Conservation (phyloP, 176 grass and related monocot genomes). For the Musa acuminata region DNA sequence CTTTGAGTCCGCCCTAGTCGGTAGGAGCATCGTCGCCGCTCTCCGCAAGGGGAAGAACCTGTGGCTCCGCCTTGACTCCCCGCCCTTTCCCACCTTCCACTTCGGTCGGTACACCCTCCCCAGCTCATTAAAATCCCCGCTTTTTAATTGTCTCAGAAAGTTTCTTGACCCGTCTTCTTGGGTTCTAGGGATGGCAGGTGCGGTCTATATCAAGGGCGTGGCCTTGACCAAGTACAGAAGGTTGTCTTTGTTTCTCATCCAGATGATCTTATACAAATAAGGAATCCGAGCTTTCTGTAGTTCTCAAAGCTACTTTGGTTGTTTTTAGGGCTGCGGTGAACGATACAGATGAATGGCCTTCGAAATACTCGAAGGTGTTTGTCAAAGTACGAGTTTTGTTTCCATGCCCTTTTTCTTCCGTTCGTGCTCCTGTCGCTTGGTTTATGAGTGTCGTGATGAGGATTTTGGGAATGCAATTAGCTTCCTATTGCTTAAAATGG, state of each 20-base stretch:
- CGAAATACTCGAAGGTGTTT: constrained; percentile 90
- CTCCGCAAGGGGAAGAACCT: constrained; percentile 74
- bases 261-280: constrained; percentile 1
- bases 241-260: constrained; percentile 6
- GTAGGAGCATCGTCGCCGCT: constrained; percentile 54
- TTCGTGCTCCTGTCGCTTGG: no score
- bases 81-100: constrained; percentile 87
- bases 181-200: constrained; percentile 65
- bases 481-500: neutral
- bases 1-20: constrained; percentile 54
- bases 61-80: constrained; percentile 75
- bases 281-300: neutral
- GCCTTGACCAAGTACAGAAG: constrained; percentile 84
- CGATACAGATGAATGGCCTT: constrained; percentile 79
- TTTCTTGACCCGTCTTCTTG: neutral
- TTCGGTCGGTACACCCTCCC: constrained; percentile 43
- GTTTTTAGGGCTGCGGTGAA: constrained; percentile 53
- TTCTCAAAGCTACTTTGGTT: neutral
- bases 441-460: no score
- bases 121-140: neutral
- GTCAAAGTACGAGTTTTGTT: constrained; percentile 37
- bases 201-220: constrained; percentile 73
- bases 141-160: neutral
- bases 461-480: no score
- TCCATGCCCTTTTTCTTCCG: neutral